Percentiles rank a stretch among this genome's conserved stretches.
Evolutionary conservation across 139 green algal genomes (phyloP).

Genomic region (Coccomyxa sp.): DNA sequence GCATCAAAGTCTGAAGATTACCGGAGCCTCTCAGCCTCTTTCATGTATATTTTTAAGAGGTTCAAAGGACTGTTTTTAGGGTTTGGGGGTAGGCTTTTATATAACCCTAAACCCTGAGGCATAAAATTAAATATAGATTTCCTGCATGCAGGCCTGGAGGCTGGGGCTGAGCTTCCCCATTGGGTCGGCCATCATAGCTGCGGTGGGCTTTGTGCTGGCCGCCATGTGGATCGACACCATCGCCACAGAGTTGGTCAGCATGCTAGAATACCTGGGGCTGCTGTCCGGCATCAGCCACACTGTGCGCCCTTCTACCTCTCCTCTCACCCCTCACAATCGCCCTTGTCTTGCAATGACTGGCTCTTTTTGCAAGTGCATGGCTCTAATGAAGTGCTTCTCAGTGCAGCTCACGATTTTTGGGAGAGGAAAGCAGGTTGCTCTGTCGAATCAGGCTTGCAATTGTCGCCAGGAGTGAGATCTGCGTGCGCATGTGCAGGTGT

Average conservation of each 20-base stretch:
- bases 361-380: background rate
- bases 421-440: background rate
- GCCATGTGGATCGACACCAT: constrained; percentile 77
- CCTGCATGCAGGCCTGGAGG: constrained; percentile 15
- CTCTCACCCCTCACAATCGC: background rate
- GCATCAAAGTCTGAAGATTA: no score
- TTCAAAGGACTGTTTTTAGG: no score
- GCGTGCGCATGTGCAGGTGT: constrained; percentile 32
- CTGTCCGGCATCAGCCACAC: constrained; percentile 40
- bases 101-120: no score
- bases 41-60: no score
- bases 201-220: constrained; percentile 69
- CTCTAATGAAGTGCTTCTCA: background rate
- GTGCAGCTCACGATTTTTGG: background rate
- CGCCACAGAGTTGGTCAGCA: constrained; percentile 60
- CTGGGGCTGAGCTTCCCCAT: constrained; percentile 24
- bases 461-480: background rate
- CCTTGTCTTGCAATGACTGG: background rate
- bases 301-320: background rate
- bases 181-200: constrained; percentile 47
- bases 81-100: no score
- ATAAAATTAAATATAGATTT: no score
- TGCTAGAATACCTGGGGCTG: constrained; percentile 61
- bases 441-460: background rate
- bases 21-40: no score